These are phyloP conservation scores for Phytophthora multivora DNA, from an alignment of 352 stramenopile genomes.

Conservation along the genomic window DNA sequence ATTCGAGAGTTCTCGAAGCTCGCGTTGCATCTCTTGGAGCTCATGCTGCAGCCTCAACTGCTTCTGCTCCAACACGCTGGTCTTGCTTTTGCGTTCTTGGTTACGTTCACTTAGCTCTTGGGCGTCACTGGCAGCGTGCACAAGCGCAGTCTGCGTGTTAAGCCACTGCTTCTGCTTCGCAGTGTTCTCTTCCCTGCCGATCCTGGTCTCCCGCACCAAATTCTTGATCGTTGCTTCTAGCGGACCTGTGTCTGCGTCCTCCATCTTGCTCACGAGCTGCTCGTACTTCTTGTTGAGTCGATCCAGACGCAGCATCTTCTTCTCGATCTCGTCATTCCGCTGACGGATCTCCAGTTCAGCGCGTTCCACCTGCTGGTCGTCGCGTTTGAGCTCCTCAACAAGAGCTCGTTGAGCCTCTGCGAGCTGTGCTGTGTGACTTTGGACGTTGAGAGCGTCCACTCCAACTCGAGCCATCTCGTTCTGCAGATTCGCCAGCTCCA, in stretches of 20 bases:
- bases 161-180: constrained; percentile 93
- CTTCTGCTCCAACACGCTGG: constrained; percentile 91
- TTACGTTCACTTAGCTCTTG: constrained; percentile 90
- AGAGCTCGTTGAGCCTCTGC: constrained; percentile 81
- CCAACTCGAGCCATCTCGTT: constrained; percentile 94
- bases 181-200: constrained; percentile 63
- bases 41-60: constrained; percentile 88
- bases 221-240: constrained; percentile 95
- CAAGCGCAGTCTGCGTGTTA: constrained; percentile 88
- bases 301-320: constrained; percentile 94
- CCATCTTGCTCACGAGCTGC: constrained; percentile 87
- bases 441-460: constrained; percentile 93
- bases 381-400: constrained; percentile 83
- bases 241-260: constrained; percentile 92
- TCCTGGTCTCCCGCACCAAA: constrained; percentile 87
- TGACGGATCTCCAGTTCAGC: constrained; percentile 94
- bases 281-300: constrained; percentile 96
- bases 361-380: constrained; percentile 91
- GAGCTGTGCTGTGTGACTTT: constrained; percentile 89
- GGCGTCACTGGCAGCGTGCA: constrained; percentile 86
- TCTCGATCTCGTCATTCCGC: constrained; percentile 96
- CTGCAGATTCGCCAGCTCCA: constrained; percentile 82
- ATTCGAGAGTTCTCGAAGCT: constrained; percentile 83
- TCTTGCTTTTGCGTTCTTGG: constrained; percentile 90
- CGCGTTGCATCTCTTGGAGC: constrained; percentile 73